A percentile compares a stretch with the other conserved stretches of the same genome.
Evolutionary conservation across 495 filamentous ascomycete species (phyloP).

Genomic region (Neurospora sp.): DNA sequence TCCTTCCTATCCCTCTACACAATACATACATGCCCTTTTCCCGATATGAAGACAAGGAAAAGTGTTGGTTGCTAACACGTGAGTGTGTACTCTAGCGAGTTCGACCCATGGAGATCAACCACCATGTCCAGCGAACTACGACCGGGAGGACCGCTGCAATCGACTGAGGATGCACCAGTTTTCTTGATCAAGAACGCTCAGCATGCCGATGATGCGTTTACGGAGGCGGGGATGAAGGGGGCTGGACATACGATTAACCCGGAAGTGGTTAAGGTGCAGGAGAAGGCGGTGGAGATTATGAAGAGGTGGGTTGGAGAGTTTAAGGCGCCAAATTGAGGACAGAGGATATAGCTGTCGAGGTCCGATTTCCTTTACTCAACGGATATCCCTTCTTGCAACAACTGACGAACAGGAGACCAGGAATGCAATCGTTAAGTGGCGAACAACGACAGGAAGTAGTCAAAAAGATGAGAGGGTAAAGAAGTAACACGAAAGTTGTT

Average conservation of each 20-base stretch:
- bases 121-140: constrained; percentile 43
- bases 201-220: constrained; percentile 41
- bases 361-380: not conserved
- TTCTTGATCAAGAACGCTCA: constrained; percentile 46
- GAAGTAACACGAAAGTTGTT: not conserved
- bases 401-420: not conserved
- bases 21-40: not conserved
- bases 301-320: constrained; percentile 40
- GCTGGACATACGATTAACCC: constrained; percentile 23
- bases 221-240: constrained; percentile 25
- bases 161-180: constrained; percentile 33
- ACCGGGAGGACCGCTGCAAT: constrained; percentile 43
- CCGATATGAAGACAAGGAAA: not conserved
- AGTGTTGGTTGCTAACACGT: not conserved
- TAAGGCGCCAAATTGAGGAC: not conserved
- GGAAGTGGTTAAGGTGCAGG: constrained; percentile 31
- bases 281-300: constrained; percentile 22
- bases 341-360: not conserved
- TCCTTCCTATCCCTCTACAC: not conserved
- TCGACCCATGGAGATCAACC: constrained; percentile 49
- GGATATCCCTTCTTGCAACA: not conserved
- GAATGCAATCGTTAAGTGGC: not conserved
- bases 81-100: constrained; percentile 27
- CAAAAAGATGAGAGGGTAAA: no score
- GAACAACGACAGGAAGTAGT: no score